phyloP scores from a whole-genome alignment of 345 rosid species.

The Eutrema yunnanense region DNA sequence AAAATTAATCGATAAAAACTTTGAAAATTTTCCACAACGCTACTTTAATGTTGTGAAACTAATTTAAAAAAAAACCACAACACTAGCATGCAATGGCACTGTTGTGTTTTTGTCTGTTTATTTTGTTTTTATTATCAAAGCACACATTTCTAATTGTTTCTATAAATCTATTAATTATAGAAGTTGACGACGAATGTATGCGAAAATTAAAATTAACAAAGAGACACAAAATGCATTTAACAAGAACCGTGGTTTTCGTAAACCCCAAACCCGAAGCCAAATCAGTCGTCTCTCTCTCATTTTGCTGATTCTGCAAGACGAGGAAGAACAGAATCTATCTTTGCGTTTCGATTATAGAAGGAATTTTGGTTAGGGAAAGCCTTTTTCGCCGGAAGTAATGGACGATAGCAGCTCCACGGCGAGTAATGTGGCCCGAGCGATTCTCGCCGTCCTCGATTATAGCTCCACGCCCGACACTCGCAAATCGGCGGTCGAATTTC shows the following conservation, averaged over 20 bases:
- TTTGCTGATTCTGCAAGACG: not conserved
- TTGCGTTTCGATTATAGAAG: not conserved
- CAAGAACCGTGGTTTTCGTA: not conserved
- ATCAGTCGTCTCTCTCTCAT: not conserved
- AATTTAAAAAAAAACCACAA: no score
- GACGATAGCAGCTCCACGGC: constrained; percentile 38
- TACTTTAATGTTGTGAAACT: no score
- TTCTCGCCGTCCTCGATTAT: constrained; percentile 72
- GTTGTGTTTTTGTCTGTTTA: not conserved
- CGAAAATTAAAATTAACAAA: not conserved
- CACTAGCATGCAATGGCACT: not conserved
- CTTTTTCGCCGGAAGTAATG: constrained; percentile 29
- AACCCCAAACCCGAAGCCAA: not conserved
- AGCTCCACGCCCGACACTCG: constrained; percentile 68
- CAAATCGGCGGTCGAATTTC: constrained; percentile 60
- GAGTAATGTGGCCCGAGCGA: constrained; percentile 73
- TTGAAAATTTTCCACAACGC: not conserved
- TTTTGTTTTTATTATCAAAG: no score
- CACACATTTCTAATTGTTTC: no score
- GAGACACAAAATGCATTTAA: not conserved
- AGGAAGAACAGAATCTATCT: not conserved
- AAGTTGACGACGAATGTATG: not conserved
- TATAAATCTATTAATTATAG: not conserved
- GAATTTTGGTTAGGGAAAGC: not conserved
- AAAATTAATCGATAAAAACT: no score